A percentile compares a stretch with the other conserved stretches of the same genome.
These are phyloP conservation scores for Sporothrix pallida DNA, from an alignment of 2,329 filamentous ascomycete species.

Conservation along the genomic window DNA sequence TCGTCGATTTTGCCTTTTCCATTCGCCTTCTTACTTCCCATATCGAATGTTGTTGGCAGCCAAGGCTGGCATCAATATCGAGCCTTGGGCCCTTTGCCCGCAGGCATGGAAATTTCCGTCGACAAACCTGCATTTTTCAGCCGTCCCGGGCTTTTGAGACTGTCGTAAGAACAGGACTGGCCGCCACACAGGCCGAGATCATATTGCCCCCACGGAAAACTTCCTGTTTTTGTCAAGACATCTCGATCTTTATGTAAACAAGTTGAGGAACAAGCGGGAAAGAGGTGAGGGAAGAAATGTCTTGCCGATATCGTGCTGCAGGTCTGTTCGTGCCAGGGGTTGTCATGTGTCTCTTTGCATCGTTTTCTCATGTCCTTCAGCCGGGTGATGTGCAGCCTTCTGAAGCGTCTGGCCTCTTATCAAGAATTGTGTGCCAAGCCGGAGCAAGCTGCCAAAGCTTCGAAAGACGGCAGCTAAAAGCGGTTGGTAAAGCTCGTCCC, in stretches of 20 bases:
- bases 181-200: neutral
- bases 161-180: neutral
- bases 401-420: slow-evolving; percentile 13
- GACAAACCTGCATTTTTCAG: slow-evolving; percentile 21
- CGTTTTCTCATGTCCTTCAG: neutral
- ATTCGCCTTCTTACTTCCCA: neutral
- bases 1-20: neutral
- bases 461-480: slow-evolving; percentile 1
- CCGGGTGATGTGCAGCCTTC: slow-evolving; percentile 2
- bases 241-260: neutral
- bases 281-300: no score
- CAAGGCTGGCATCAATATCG: slow-evolving; percentile 6
- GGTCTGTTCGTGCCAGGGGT: neutral
- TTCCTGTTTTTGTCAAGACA: neutral
- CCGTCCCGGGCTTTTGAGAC: slow-evolving; percentile 25
- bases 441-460: slow-evolving; percentile 4
- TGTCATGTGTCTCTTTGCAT: neutral
- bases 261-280: neutral
- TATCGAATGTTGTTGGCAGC: neutral
- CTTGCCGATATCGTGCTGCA: neutral
- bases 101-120: neutral
- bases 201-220: neutral
- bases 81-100: neutral
- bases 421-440: slow-evolving; percentile 18
- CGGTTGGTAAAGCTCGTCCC: slow-evolving; percentile 23